Evolutionary conservation across 345 rosid genomes (phyloP), one percentile per base, ranked within the genome.

Genomic region (Aegle marmelos): DNA sequence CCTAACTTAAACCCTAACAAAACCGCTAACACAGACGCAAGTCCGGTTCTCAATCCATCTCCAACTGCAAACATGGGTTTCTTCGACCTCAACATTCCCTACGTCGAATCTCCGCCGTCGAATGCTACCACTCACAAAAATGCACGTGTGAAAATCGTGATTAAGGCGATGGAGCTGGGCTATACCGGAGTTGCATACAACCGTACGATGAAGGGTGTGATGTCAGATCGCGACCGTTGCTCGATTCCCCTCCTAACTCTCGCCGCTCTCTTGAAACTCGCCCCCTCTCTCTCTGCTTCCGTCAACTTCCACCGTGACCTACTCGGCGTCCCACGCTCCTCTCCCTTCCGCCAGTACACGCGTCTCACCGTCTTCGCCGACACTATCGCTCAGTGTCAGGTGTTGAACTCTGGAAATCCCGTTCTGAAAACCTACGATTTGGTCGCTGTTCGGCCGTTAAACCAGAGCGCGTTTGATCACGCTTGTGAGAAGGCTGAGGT

Each of bases 341-440:
- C 94, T 30, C 89, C 98, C 70, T 92, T 91, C 87, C 91, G 97
- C 45, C 98, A 94, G 88, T 94, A 92, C 91, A 89, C 95, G 9
- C 97, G 98, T 75, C 84, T 94, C 79, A 91, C 97, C 0, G 91
- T 96, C 72, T 78, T 73, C 24, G 89, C 89, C 2, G 97, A 96
- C 28, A 83, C 68, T 22, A 70, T 81, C 2, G 76, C 92, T 69
- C 96, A 92, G 82, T 80, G 88, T 25, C 91, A 83, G 76, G 86
- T 83, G 17, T 87, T 96, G 70, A 96, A 91, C 61, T 71, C 93
- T 1, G 95, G 90, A 14, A 96, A 96, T 74, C 90, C 89, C 7
- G 56, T 94, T 64, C 58, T 94, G 60, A 92, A 91, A 79, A 94
- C 83, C 64, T 96, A 94, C 72, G 98, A 94, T 82, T 58, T 96